Percentiles rank a stretch among this genome's conserved stretches.
Conservation (phyloP, 176 grass and related monocot species). For the Avena insularis region DNA sequence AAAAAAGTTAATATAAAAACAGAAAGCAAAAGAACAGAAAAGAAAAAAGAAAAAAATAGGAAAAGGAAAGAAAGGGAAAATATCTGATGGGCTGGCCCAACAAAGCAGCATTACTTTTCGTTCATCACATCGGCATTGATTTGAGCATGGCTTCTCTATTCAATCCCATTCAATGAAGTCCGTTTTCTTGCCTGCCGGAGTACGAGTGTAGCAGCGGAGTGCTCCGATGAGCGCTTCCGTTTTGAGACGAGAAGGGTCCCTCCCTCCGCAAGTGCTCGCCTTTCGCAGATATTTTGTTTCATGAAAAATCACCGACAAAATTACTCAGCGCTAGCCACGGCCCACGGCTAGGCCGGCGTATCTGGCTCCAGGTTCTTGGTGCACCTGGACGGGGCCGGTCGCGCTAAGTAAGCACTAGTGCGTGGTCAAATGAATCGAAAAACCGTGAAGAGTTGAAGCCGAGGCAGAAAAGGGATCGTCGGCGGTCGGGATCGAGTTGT, state of each 20-base stretch:
- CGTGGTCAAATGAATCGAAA: not conserved
- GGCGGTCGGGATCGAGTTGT: too few relatives aligned
- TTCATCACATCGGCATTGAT: conserved; percentile 37
- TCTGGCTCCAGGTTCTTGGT: not conserved
- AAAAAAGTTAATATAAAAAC: too few relatives aligned
- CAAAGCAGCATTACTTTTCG: not conserved
- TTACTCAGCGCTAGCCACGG: not conserved
- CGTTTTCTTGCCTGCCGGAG: not conserved
- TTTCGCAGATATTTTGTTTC: not conserved
- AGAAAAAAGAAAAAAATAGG: too few relatives aligned
- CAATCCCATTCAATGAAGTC: not conserved
- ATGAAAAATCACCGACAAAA: not conserved
- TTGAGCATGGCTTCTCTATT: conserved; percentile 2
- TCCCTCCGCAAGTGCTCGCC: not conserved
- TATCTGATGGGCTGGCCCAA: too few relatives aligned
- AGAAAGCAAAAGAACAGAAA: too few relatives aligned
- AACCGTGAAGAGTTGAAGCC: not conserved
- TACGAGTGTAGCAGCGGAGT: not conserved
- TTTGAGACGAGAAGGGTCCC: not conserved
- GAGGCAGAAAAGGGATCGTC: not conserved
- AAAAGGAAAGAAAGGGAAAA: too few relatives aligned
- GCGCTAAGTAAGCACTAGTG: not conserved
- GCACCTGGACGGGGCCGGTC: not conserved
- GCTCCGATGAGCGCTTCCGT: not conserved
- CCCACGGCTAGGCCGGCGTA: not conserved